phyloP scores from a whole-genome alignment of 805 yeast species.

The Ogataea nitratoaversa region DNA sequence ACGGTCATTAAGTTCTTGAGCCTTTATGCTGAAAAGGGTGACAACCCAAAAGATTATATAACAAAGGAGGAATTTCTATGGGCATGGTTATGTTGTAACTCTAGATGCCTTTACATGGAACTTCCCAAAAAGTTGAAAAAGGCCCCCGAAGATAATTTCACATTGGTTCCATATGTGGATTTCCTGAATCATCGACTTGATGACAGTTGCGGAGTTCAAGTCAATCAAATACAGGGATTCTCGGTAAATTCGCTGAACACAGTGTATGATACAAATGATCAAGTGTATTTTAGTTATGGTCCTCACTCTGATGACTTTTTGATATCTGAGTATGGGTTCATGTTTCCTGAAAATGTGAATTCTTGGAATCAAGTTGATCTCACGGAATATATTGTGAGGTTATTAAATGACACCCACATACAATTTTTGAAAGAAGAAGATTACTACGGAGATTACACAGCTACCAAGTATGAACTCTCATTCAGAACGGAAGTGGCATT shows the following conservation, averaged over 20 bases:
- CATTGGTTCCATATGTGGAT: conserved; percentile 90
- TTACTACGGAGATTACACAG: conserved; percentile 73
- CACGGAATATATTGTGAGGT: conserved; percentile 35
- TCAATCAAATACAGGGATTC: conserved; percentile 44
- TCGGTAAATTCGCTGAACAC: conserved; percentile 38
- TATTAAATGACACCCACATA: conserved; percentile 35
- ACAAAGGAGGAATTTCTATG: conserved; percentile 41
- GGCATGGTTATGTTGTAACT: conserved; percentile 85
- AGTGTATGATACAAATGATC: conserved; percentile 40
- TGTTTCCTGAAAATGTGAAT: conserved; percentile 39
- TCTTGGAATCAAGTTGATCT: conserved; percentile 71
- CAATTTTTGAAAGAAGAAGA: conserved; percentile 46
- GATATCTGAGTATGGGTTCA: conserved; percentile 85
- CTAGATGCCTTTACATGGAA: conserved; percentile 83
- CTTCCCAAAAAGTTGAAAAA: conserved; percentile 42
- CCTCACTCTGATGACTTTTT: conserved; percentile 83
- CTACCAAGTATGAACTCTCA: conserved; percentile 50
- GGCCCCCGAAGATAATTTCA: conserved; percentile 59
- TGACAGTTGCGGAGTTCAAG: conserved; percentile 49
- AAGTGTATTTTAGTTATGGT: conserved; percentile 76
- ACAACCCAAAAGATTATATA: conserved; percentile 3
- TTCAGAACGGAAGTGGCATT: conserved; percentile 75
- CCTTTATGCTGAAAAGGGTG: not conserved
- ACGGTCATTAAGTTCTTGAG: conserved; percentile 29
- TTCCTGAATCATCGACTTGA: conserved; percentile 68